These are phyloP conservation scores for Cladosporium austrohemisphaericum DNA, from an alignment of 2,329 filamentous ascomycete species.

Conservation along the genomic window DNA sequence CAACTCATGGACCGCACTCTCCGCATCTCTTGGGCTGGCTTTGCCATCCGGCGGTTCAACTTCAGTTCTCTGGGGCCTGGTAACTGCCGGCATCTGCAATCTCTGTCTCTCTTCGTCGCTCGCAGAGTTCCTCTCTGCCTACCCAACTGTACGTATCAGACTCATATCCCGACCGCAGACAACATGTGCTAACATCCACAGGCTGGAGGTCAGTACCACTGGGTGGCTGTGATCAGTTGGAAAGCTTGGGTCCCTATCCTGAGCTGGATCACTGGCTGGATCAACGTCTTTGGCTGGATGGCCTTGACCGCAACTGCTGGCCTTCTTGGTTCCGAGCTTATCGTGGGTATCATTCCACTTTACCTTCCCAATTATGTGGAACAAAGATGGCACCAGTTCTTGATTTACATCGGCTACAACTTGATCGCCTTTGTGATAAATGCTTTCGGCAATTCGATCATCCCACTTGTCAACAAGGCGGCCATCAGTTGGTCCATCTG, in stretches of 20 bases:
- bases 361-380: slow-evolving; percentile 56
- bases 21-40: slow-evolving; percentile 56
- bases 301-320: slow-evolving; percentile 65
- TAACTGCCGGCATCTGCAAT: slow-evolving; percentile 61
- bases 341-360: slow-evolving; percentile 62
- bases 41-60: slow-evolving; percentile 68
- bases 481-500: slow-evolving; percentile 68
- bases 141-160: slow-evolving; percentile 39
- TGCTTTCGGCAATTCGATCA: slow-evolving; percentile 57
- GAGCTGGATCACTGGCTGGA: slow-evolving; percentile 70
- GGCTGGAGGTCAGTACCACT: slow-evolving; percentile 59
- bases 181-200: slow-evolving; percentile 33
- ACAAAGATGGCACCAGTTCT: slow-evolving; percentile 67
- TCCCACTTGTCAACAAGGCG: slow-evolving; percentile 64
- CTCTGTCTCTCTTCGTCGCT: slow-evolving; percentile 65
- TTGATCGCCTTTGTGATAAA: slow-evolving; percentile 61
- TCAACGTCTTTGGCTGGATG: slow-evolving; percentile 69
- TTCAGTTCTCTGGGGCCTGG: slow-evolving; percentile 67
- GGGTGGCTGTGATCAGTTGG: slow-evolving; percentile 65
- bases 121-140: slow-evolving; percentile 61
- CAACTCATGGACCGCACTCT: slow-evolving; percentile 61
- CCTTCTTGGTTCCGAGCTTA: slow-evolving; percentile 63
- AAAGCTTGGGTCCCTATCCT: slow-evolving; percentile 58
- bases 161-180: neutral
- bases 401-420: slow-evolving; percentile 66